Percentiles rank a stretch among this genome's conserved stretches.
phyloP scores from a whole-genome alignment of 768 basidiomycete species.

The Serendipita sp. region DNA sequence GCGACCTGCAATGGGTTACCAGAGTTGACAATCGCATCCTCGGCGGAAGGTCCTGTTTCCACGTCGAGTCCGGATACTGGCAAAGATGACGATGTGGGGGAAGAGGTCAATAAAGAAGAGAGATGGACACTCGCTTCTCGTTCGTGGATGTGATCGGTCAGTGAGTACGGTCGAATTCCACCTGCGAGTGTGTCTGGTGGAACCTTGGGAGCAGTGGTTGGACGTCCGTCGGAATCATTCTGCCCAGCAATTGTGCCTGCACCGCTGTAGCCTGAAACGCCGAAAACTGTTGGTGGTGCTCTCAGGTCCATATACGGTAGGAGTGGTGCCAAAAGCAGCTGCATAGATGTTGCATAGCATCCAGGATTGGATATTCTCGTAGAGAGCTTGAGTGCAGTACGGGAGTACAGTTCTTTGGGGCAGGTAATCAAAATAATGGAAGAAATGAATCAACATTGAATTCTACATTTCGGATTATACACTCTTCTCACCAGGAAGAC shows the following conservation, averaged over 20 bases:
- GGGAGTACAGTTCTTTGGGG: slow-evolving; percentile 67
- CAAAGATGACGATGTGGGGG: slow-evolving; percentile 8
- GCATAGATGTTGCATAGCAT: slow-evolving; percentile 88
- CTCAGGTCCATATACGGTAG: slow-evolving; percentile 45
- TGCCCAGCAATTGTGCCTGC: slow-evolving; percentile 69
- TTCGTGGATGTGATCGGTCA: slow-evolving; percentile 98
- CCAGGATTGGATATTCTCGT: slow-evolving; percentile 94
- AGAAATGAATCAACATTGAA: slow-evolving; percentile 19
- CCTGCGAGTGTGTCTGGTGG: slow-evolving; percentile 56
- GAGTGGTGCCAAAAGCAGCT: slow-evolving; percentile 82
- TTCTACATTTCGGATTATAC: slow-evolving; percentile 21
- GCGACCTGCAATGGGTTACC: slow-evolving; percentile 36
- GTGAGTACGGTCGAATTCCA: slow-evolving; percentile 66
- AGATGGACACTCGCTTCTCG: slow-evolving; percentile 85
- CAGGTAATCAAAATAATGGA: slow-evolving; percentile 11
- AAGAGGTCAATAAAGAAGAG: slow-evolving; percentile 33
- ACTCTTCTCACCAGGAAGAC: slow-evolving; percentile 81
- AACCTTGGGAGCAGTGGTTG: slow-evolving; percentile 68
- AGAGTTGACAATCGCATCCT: slow-evolving; percentile 1
- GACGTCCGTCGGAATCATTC: slow-evolving; percentile 48
- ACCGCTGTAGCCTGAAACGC: slow-evolving; percentile 86
- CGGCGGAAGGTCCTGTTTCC: not conserved
- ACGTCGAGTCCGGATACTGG: slow-evolving; percentile 15
- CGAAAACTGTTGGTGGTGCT: slow-evolving; percentile 71
- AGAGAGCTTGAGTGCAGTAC: slow-evolving; percentile 45